phyloP scores from a whole-genome alignment of 208 protist genomes.

The Crithidia expoeki region DNA sequence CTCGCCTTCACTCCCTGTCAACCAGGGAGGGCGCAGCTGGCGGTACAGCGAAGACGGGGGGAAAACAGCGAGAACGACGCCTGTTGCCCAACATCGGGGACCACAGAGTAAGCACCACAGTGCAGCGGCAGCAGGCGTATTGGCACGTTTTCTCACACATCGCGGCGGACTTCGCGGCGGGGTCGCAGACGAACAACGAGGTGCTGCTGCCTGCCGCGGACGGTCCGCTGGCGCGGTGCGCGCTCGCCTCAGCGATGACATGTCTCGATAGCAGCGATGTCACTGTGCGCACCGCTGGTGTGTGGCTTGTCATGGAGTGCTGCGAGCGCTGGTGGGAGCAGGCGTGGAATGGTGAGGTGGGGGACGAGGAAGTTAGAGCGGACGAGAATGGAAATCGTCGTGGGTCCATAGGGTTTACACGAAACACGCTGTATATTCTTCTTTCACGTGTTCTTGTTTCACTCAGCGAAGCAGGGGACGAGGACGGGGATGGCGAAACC shows the following conservation, averaged over 20 bases:
- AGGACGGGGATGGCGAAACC: background rate
- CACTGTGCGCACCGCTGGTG: constrained; percentile 20
- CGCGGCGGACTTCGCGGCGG: background rate
- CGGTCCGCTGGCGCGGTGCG: constrained; percentile 26
- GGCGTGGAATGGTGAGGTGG: background rate
- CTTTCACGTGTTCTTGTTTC: constrained; percentile 6
- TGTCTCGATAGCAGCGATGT: constrained; percentile 20
- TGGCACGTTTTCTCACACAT: constrained; percentile 22
- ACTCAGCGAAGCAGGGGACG: background rate
- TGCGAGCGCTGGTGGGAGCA: constrained; percentile 21
- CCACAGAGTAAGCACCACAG: too few relatives aligned
- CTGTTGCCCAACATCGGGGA: background rate
- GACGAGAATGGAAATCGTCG: background rate
- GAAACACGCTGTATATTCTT: background rate
- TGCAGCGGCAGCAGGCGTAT: constrained; percentile 19
- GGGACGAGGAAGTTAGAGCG: background rate
- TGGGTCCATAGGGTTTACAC: background rate
- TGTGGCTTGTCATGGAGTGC: constrained; percentile 25
- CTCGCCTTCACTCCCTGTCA: background rate
- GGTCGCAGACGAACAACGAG: background rate
- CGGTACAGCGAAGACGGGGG: background rate
- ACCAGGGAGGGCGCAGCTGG: background rate
- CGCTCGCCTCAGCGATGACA: background rate
- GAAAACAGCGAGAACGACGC: background rate
- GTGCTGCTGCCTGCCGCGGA: background rate